A percentile compares a stretch with the other conserved stretches of the same genome.
phyloP scores from a whole-genome alignment of 2,329 filamentous ascomycete genomes.

The Dothiorella sarmentorum region DNA sequence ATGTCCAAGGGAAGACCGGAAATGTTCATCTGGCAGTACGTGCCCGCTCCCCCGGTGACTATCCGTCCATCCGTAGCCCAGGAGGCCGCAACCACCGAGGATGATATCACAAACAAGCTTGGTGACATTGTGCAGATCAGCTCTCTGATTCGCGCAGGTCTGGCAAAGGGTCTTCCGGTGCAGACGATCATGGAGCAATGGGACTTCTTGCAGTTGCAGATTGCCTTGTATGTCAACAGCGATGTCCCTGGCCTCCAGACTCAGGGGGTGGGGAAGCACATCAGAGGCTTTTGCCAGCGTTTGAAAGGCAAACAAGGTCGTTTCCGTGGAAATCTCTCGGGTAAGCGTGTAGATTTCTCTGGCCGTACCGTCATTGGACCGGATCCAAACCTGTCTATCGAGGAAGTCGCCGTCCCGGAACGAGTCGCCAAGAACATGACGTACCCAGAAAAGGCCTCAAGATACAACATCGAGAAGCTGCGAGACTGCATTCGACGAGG shows the following conservation, averaged over 20 bases:
- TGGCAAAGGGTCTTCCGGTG: conserved; percentile 79
- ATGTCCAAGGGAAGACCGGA: conserved; percentile 89
- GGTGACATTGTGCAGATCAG: conserved; percentile 94
- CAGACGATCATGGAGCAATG: conserved; percentile 95
- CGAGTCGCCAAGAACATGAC: conserved; percentile 95
- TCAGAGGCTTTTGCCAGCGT: conserved; percentile 90
- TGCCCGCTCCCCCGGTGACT: conserved; percentile 89
- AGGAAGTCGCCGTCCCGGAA: conserved; percentile 87
- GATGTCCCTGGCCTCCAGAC: conserved; percentile 83
- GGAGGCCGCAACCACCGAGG: conserved; percentile 89
- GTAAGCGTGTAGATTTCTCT: conserved; percentile 98
- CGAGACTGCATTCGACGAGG: conserved; percentile 72
- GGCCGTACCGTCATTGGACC: conserved; percentile 96
- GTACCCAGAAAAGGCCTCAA: conserved; percentile 84
- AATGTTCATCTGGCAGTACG: conserved; percentile 96
- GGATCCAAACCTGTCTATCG: conserved; percentile 88
- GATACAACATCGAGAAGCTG: conserved; percentile 82
- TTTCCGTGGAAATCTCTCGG: conserved; percentile 93
- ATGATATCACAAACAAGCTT: conserved; percentile 95
- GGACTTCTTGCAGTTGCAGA: conserved; percentile 93
- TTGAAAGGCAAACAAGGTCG: conserved; percentile 96
- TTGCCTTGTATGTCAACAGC: conserved; percentile 97
- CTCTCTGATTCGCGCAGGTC: conserved; percentile 75
- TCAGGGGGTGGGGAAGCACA: conserved; percentile 82
- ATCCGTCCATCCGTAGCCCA: conserved; percentile 93